Evolutionary conservation across 2,329 filamentous ascomycete species (phyloP).

Genomic region (Diplodia corticola): DNA sequence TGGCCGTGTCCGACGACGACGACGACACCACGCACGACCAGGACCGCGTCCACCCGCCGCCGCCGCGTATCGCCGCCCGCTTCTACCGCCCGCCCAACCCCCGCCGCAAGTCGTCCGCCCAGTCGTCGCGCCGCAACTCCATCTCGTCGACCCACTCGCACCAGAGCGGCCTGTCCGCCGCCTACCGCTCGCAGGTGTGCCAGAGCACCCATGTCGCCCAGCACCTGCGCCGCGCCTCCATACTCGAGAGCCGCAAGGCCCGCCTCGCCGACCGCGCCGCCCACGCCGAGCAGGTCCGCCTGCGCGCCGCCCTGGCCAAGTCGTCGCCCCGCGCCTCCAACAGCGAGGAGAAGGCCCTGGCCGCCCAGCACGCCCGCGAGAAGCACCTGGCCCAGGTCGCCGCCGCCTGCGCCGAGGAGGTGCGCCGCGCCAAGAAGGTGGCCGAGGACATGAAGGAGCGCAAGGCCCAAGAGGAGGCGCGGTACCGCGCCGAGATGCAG

Average conservation of each 20-base stretch:
- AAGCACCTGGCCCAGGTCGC: conserved; percentile 81
- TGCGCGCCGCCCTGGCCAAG: conserved; percentile 73
- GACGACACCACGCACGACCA: conserved; percentile 32
- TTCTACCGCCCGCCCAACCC: conserved; percentile 68
- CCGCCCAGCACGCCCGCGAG: conserved; percentile 75
- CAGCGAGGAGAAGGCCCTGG: conserved; percentile 74
- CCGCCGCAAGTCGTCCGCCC: conserved; percentile 70
- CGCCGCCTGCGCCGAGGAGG: conserved; percentile 78
- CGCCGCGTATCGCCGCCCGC: conserved; percentile 74
- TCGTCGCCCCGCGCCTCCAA: conserved; percentile 65
- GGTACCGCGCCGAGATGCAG: conserved; percentile 72
- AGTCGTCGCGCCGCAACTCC: conserved; percentile 75
- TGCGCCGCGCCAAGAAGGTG: conserved; percentile 78
- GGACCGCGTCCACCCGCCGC: conserved; percentile 59
- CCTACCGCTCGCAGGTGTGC: conserved; percentile 48
- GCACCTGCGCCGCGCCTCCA: conserved; percentile 75
- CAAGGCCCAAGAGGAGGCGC: conserved; percentile 70
- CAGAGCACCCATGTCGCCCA: conserved; percentile 79
- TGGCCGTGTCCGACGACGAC: conserved; percentile 43
- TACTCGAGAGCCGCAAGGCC: conserved; percentile 77
- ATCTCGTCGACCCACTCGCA: conserved; percentile 74
- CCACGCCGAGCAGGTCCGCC: conserved; percentile 79
- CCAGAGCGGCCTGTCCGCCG: conserved; percentile 59
- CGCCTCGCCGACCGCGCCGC: conserved; percentile 76
- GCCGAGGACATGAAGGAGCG: conserved; percentile 80